Percentiles rank a stretch among this genome's conserved stretches.
Evolutionary conservation across 805 yeast species (phyloP).

Genomic region (Schizosaccharomyces japonicus): DNA sequence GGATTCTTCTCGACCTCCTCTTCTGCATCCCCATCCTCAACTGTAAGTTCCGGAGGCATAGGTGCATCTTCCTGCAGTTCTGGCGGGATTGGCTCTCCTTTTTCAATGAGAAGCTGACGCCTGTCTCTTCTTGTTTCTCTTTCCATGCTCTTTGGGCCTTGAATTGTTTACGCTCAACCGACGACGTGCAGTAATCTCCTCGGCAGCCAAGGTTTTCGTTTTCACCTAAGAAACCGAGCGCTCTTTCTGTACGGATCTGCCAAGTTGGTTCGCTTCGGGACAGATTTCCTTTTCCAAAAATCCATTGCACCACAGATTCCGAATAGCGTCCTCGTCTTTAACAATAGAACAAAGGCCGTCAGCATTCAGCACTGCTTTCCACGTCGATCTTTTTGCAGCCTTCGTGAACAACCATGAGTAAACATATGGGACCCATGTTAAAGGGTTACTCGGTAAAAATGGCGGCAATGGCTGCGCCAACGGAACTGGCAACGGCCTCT

Average conservation of each 20-base stretch:
- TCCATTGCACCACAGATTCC: slow-evolving; percentile 53
- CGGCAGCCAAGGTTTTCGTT: slow-evolving; percentile 24
- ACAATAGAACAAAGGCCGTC: slow-evolving; percentile 8
- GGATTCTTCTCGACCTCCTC: no score
- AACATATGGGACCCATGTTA: slow-evolving; percentile 32
- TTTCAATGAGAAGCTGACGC: slow-evolving; percentile 18
- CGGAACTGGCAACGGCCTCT: slow-evolving; percentile 2
- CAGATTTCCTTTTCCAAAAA: slow-evolving; percentile 82
- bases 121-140: slow-evolving; percentile 28
- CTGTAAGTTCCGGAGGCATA: slow-evolving; percentile 7
- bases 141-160: slow-evolving; percentile 41
- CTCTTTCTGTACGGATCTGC: slow-evolving; percentile 37
- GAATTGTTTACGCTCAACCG: slow-evolving; percentile 45
- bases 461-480: slow-evolving; percentile 23
- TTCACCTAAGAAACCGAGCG: slow-evolving; percentile 21
- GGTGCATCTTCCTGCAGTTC: slow-evolving; percentile 14
- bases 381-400: slow-evolving; percentile 9
- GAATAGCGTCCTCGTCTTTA: slow-evolving; percentile 22
- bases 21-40: no score
- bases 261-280: slow-evolving; percentile 88
- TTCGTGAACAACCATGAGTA: slow-evolving; percentile 12
- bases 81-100: slow-evolving; percentile 14
- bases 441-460: slow-evolving; percentile 38
- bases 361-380: slow-evolving; percentile 9
- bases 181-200: slow-evolving; percentile 53